Conservation (phyloP, 2,329 filamentous ascomycete genomes). For the Phialophora tarda region DNA sequence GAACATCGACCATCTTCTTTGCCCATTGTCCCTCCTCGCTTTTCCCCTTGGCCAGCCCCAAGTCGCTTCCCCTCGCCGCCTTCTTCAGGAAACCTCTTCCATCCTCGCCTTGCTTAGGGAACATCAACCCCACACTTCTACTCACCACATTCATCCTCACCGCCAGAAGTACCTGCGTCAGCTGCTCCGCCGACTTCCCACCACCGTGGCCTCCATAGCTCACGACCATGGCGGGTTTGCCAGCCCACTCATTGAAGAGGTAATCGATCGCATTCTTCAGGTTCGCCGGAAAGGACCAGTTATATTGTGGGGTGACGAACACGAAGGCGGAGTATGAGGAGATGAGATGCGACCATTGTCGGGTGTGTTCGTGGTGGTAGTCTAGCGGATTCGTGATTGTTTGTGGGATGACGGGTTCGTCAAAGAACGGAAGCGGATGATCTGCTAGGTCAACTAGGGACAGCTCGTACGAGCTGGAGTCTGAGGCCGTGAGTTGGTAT, state of each 20-base stretch:
- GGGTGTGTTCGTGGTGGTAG: constrained; percentile 48
- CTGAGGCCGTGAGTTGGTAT: constrained; percentile 12
- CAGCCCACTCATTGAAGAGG: constrained; percentile 63
- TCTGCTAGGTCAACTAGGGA: constrained; percentile 44
- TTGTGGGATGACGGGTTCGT: constrained; percentile 49
- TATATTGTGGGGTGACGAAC: constrained; percentile 58
- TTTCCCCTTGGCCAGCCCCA: constrained; percentile 25
- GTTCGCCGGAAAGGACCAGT: constrained; percentile 59
- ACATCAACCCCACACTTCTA: constrained; percentile 42
- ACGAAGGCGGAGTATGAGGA: constrained; percentile 47
- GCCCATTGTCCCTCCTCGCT: constrained; percentile 25
- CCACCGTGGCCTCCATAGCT: constrained; percentile 59
- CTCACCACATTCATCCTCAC: constrained; percentile 46
- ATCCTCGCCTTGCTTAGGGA: constrained; percentile 33
- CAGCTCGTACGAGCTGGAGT: constrained; percentile 34
- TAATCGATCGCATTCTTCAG: constrained; percentile 69
- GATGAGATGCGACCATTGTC: constrained; percentile 48
- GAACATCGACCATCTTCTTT: constrained; percentile 23
- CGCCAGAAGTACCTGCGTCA: constrained; percentile 45
- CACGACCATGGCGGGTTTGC: constrained; percentile 60
- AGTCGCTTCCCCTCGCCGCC: constrained; percentile 40
- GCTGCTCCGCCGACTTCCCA: constrained; percentile 46
- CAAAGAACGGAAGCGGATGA: constrained; percentile 47
- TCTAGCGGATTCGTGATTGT: constrained; percentile 42
- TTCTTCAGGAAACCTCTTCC: constrained; percentile 38